Evolutionary conservation across 2,329 filamentous ascomycete genomes (phyloP).

Genomic region (Rhinocladiella similis): DNA sequence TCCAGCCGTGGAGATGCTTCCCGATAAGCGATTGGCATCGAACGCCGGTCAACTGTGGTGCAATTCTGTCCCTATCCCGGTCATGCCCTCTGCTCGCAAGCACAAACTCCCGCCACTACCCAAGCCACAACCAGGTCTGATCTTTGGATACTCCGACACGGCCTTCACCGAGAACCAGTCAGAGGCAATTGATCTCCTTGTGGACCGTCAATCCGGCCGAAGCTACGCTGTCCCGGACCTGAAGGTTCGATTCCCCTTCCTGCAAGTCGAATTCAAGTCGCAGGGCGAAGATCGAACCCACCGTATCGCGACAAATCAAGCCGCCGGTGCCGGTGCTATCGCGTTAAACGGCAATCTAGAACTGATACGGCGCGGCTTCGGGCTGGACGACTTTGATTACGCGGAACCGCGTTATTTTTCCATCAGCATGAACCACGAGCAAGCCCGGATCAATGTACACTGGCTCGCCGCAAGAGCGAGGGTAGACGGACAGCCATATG

Average conservation of each 20-base stretch:
- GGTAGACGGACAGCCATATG: slow-evolving; percentile 13
- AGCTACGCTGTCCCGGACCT: slow-evolving; percentile 22
- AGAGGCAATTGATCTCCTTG: slow-evolving; percentile 15
- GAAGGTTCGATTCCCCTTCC: slow-evolving; percentile 19
- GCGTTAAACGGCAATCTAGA: slow-evolving; percentile 16
- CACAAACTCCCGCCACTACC: slow-evolving; percentile 14
- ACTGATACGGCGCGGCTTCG: slow-evolving; percentile 18
- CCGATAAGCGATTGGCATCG: slow-evolving; percentile 8
- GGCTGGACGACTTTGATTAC: slow-evolving; percentile 12
- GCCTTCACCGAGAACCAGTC: slow-evolving; percentile 20
- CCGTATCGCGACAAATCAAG: slow-evolving; percentile 22
- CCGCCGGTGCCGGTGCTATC: slow-evolving; percentile 21
- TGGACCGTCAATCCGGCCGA: slow-evolving; percentile 13
- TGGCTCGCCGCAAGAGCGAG: too few species aligned
- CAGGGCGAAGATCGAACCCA: slow-evolving; percentile 18
- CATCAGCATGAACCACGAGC: slow-evolving; percentile 19
- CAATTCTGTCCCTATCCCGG: slow-evolving; percentile 20
- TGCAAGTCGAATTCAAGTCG: slow-evolving; percentile 20
- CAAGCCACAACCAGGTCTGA: slow-evolving; percentile 14
- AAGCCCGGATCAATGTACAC: slow-evolving; percentile 18
- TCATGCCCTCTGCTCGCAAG: background rate
- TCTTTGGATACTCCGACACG: slow-evolving; percentile 21
- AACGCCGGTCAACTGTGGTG: slow-evolving; percentile 12
- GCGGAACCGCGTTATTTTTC: slow-evolving; percentile 23
- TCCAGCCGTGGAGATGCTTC: slow-evolving; percentile 8